Percentiles rank a stretch among this genome's conserved stretches.
phyloP scores from a whole-genome alignment of 179 eudicot species.

The Silene vulgaris region DNA sequence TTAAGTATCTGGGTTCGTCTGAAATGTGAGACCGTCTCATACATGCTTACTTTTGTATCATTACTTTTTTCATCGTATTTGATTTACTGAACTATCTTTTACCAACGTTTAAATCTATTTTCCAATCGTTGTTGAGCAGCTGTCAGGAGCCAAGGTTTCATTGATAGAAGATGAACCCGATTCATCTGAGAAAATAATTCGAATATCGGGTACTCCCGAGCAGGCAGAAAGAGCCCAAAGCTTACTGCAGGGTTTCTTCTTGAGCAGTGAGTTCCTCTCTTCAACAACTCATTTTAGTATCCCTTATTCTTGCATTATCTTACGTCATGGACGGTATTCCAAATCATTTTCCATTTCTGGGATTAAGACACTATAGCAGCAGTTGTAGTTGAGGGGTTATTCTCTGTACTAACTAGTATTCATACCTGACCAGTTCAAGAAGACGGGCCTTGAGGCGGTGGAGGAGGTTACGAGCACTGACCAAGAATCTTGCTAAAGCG shows the following conservation, averaged over 20 bases:
- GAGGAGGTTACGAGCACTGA: conserved; percentile 13
- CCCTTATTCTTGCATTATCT: not conserved
- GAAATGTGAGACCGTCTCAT: not conserved
- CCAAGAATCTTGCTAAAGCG: conserved; percentile 1
- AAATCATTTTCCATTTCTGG: not conserved
- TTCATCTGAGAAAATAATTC: conserved; percentile 57
- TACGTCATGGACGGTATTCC: no score
- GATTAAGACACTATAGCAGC: not conserved
- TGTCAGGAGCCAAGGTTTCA: conserved; percentile 86
- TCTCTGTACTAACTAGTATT: conserved; percentile 7
- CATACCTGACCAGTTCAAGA: conserved; percentile 35
- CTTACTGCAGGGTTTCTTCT: conserved; percentile 87
- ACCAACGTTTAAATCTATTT: not conserved
- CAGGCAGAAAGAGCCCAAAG: conserved; percentile 98
- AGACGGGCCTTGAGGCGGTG: conserved; percentile 32
- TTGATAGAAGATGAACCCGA: conserved; percentile 69
- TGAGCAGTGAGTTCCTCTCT: conserved; percentile 65
- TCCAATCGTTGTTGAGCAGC: conserved; percentile 33
- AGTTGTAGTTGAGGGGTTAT: not conserved
- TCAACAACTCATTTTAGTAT: not conserved
- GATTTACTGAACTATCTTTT: not conserved
- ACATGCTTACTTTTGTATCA: not conserved
- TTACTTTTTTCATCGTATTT: not conserved
- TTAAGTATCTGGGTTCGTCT: no score
- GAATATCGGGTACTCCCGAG: conserved; percentile 87